Evolutionary conservation across 2,329 filamentous ascomycete species (phyloP).

Genomic region (Cladophialophora carrionii): DNA sequence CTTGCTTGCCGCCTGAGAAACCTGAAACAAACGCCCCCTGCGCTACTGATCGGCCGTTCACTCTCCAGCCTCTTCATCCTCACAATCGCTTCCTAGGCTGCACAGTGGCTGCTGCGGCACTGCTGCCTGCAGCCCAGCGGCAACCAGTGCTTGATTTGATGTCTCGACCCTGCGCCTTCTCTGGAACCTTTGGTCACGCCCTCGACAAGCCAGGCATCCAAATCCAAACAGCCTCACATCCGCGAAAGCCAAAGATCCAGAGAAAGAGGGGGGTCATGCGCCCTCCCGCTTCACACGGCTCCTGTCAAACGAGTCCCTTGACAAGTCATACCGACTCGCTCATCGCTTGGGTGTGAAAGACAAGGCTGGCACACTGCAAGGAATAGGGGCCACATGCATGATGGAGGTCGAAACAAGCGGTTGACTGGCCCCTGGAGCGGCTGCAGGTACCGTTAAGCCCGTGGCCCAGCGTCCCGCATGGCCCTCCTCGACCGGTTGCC

Average conservation of each 20-base stretch:
- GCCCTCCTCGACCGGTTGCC: constrained; percentile 12
- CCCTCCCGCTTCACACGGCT: constrained; percentile 4
- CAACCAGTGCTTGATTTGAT: constrained; percentile 33
- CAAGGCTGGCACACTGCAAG: constrained; percentile 22
- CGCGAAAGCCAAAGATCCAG: constrained; percentile 18
- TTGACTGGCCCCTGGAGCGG: constrained; percentile 16
- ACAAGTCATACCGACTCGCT: constrained; percentile 11
- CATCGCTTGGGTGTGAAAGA: not conserved
- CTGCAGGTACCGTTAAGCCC: constrained; percentile 29
- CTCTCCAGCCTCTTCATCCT: constrained; percentile 4
- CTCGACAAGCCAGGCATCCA: not conserved
- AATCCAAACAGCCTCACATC: constrained; percentile 17
- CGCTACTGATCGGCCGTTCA: not conserved
- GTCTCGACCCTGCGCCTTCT: constrained; percentile 9
- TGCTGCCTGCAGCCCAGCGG: constrained; percentile 26
- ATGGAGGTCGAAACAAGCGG: constrained; percentile 28
- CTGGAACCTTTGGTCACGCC: constrained; percentile 16
- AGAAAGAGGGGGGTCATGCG: constrained; percentile 10
- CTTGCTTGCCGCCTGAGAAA: constrained; percentile 4
- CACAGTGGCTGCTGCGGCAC: not conserved
- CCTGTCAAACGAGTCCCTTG: constrained; percentile 16
- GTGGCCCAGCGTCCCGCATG: not conserved
- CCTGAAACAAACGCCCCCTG: constrained; percentile 27
- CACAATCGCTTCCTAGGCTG: not conserved
- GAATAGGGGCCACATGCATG: constrained; percentile 9